Conservation (phyloP, 208 protist genomes). For the Leishmania martiniquensis region DNA sequence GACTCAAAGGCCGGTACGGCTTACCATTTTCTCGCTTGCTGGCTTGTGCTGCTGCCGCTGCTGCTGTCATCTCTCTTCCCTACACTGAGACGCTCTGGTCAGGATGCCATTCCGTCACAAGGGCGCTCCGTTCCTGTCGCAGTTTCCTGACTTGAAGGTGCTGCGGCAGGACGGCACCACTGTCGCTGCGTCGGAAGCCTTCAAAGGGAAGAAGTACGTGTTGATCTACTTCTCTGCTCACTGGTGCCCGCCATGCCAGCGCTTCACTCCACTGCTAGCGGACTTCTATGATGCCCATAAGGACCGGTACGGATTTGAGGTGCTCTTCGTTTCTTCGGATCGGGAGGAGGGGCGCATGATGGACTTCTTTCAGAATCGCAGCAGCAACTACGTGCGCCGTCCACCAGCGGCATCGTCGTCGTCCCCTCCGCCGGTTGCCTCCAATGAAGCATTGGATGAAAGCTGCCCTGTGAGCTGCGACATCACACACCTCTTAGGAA, state of each 20-base stretch:
- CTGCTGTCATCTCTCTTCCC: neutral
- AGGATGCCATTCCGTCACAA: slow-evolving; percentile 14
- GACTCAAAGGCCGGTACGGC: neutral
- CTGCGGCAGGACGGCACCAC: slow-evolving; percentile 45
- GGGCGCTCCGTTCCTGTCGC: slow-evolving; percentile 25
- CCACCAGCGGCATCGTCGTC: neutral
- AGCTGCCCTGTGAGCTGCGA: neutral
- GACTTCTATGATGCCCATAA: slow-evolving; percentile 59
- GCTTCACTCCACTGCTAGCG: slow-evolving; percentile 77
- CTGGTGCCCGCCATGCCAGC: slow-evolving; percentile 82
- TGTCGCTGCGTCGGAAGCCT: slow-evolving; percentile 26
- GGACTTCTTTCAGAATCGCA: slow-evolving; percentile 66
- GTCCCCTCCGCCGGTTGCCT: neutral
- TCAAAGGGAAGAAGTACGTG: slow-evolving; percentile 56
- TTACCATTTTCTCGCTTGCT: neutral
- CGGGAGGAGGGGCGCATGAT: slow-evolving; percentile 52
- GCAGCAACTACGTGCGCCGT: slow-evolving; percentile 42
- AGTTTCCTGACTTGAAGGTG: slow-evolving; percentile 33
- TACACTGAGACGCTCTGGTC: neutral
- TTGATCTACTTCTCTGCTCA: slow-evolving; percentile 85
- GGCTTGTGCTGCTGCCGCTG: neutral
- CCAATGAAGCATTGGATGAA: neutral
- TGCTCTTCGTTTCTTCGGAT: slow-evolving; percentile 77
- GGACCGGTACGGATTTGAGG: slow-evolving; percentile 47
- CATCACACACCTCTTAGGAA: neutral